Evolutionary conservation across 164 flowering plant species (phyloP).

Genomic region (Aristolochia contorta): DNA sequence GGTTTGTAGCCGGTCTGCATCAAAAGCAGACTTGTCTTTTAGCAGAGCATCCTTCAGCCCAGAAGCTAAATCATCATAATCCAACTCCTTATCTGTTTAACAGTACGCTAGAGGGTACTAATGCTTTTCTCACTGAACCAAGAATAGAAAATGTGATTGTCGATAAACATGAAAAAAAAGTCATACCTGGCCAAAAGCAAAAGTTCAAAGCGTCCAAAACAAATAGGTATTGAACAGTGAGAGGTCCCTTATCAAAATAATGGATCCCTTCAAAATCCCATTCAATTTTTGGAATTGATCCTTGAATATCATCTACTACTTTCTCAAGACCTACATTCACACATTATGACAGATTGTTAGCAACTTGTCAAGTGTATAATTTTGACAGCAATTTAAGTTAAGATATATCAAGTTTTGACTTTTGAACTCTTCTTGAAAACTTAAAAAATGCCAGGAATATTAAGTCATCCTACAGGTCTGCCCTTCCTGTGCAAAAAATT

Average conservation of each 20-base stretch:
- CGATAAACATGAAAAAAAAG: not conserved
- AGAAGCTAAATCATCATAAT: constrained; percentile 64
- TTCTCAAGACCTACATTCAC: constrained; percentile 62
- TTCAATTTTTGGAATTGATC: constrained; percentile 67
- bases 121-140: not conserved
- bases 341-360: not conserved
- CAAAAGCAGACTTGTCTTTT: constrained; percentile 72
- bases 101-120: not conserved
- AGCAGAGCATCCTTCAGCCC: constrained; percentile 62
- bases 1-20: constrained; percentile 81
- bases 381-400: not conserved
- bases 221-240: constrained; percentile 83
- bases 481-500: too few relatives aligned
- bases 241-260: constrained; percentile 82
- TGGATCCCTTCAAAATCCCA: constrained; percentile 99
- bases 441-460: too few relatives aligned
- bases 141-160: not conserved
- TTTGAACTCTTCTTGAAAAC: too few relatives aligned
- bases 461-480: too few relatives aligned
- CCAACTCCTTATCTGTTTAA: constrained; percentile 61
- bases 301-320: constrained; percentile 46
- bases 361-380: not conserved
- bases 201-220: constrained; percentile 89
- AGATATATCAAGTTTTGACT: too few relatives aligned
- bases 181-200: constrained; percentile 95